Percentiles rank a stretch among this genome's conserved stretches.
Evolutionary conservation across 129 eudicot species (phyloP).

Genomic region (Artemisia annua): DNA sequence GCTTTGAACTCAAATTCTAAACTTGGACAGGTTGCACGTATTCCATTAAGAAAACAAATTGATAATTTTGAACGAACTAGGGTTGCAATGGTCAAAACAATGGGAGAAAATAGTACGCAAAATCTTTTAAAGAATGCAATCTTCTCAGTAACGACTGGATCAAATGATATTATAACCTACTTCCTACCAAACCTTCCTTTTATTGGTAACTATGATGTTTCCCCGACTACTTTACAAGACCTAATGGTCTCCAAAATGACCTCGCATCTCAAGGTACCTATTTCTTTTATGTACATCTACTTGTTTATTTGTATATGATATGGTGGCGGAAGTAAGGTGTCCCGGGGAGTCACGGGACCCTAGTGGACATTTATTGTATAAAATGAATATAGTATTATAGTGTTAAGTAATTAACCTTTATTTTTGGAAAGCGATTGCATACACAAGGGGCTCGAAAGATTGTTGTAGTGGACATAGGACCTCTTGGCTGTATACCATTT

Average conservation of each 20-base stretch:
- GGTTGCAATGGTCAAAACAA: slow-evolving; percentile 38
- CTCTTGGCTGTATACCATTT: slow-evolving; percentile 70
- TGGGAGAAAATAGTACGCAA: slow-evolving; percentile 50
- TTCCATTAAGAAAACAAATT: slow-evolving; percentile 52
- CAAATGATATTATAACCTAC: slow-evolving; percentile 59
- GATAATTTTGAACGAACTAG: slow-evolving; percentile 47
- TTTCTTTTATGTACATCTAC: background rate
- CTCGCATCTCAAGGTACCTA: slow-evolving; percentile 54
- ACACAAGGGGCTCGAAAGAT: slow-evolving; percentile 59
- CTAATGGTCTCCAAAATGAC: slow-evolving; percentile 62
- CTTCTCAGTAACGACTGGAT: slow-evolving; percentile 63
- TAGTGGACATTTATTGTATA: background rate
- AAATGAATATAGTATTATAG: background rate
- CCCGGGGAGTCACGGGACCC: too few species aligned
- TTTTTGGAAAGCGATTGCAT: slow-evolving; percentile 43
- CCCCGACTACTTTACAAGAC: slow-evolving; percentile 48
- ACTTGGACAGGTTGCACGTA: slow-evolving; percentile 49
- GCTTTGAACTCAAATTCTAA: background rate
- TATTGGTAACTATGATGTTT: slow-evolving; percentile 31
- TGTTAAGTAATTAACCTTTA: background rate
- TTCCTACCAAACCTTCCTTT: slow-evolving; percentile 59
- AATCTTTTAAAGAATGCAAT: slow-evolving; percentile 45
- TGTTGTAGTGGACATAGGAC: slow-evolving; percentile 55
- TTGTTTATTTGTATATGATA: background rate
- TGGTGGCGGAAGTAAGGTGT: background rate